Conservation (phyloP, 768 basidiomycete species). For the Termitomyces sp. region DNA sequence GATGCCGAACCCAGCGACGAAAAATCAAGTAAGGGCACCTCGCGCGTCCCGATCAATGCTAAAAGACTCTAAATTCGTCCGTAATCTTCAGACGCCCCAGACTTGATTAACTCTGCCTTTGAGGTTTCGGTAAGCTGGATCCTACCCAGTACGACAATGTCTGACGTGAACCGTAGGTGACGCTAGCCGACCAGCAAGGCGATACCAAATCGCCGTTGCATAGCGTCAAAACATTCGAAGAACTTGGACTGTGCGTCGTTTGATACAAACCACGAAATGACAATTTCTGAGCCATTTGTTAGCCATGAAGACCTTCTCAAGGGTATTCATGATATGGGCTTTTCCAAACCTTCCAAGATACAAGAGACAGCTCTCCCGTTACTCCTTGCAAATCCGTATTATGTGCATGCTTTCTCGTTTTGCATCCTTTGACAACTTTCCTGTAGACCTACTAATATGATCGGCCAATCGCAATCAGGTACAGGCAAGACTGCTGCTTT, state of each 20-base stretch:
- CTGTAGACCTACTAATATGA: conserved; percentile 95
- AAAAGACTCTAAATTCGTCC: neutral
- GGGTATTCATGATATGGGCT: conserved; percentile 92
- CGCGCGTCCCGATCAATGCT: neutral
- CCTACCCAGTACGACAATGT: neutral
- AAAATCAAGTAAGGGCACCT: conserved; percentile 18
- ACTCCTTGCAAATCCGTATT: conserved; percentile 81
- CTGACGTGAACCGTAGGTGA: conserved; percentile 53
- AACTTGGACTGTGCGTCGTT: conserved; percentile 80
- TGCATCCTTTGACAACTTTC: neutral
- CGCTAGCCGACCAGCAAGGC: conserved; percentile 91
- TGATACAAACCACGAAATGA: neutral
- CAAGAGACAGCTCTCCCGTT: conserved; percentile 95
- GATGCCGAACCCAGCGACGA: conserved; percentile 22
- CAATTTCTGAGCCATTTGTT: neutral
- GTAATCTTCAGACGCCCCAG: conserved; percentile 29
- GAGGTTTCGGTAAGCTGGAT: conserved; percentile 59
- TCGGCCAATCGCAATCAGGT: conserved; percentile 98
- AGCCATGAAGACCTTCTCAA: conserved; percentile 87
- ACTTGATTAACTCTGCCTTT: conserved; percentile 75
- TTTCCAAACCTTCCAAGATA: conserved; percentile 97
- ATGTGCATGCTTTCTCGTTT: neutral
- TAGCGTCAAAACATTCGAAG: conserved; percentile 92
- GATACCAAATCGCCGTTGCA: conserved; percentile 95
- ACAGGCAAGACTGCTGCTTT: conserved; percentile 99